A percentile compares a stretch with the other conserved stretches of the same genome.
Conservation (phyloP, 106 monocot genomes). For the Acorus calamus region DNA sequence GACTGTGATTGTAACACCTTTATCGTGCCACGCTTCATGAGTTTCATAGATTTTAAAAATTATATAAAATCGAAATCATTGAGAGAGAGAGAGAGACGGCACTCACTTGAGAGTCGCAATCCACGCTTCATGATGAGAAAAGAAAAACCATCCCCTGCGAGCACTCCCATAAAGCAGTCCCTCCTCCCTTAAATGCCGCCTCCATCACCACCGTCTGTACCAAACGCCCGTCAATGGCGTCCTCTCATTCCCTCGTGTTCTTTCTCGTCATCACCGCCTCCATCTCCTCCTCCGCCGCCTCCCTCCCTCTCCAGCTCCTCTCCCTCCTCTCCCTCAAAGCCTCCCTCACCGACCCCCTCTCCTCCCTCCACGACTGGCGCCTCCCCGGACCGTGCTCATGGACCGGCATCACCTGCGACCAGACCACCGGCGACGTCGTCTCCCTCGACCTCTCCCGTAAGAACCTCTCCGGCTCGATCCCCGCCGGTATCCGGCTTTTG, state of each 20-base stretch:
- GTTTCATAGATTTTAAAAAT: too few relatives aligned
- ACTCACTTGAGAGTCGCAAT: too few relatives aligned
- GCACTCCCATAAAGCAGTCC: conserved; percentile 16
- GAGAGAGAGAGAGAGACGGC: too few relatives aligned
- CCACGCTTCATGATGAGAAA: too few relatives aligned
- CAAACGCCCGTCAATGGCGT: not conserved
- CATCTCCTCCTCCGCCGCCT: not conserved
- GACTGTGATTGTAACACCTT: too few relatives aligned
- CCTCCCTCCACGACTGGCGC: conserved; percentile 46
- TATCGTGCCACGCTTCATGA: too few relatives aligned
- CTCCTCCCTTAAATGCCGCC: not conserved
- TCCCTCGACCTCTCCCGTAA: conserved; percentile 53
- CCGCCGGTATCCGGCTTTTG: conserved; percentile 43
- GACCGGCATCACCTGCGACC: conserved; percentile 49
- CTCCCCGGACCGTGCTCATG: conserved; percentile 39
- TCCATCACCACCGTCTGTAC: conserved; percentile 5
- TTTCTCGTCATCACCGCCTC: not conserved
- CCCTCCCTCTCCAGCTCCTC: conserved; percentile 31
- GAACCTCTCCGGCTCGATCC: conserved; percentile 62
- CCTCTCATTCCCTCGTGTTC: not conserved
- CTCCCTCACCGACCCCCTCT: conserved; percentile 51
- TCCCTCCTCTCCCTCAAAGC: conserved; percentile 62
- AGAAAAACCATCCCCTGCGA: conserved; percentile 6
- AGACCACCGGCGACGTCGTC: conserved; percentile 15
- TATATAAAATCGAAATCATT: too few relatives aligned